Evolutionary conservation across 1,284 basidiomycete genomes (phyloP).

Genomic region (Vanrija pseudolonga): DNA sequence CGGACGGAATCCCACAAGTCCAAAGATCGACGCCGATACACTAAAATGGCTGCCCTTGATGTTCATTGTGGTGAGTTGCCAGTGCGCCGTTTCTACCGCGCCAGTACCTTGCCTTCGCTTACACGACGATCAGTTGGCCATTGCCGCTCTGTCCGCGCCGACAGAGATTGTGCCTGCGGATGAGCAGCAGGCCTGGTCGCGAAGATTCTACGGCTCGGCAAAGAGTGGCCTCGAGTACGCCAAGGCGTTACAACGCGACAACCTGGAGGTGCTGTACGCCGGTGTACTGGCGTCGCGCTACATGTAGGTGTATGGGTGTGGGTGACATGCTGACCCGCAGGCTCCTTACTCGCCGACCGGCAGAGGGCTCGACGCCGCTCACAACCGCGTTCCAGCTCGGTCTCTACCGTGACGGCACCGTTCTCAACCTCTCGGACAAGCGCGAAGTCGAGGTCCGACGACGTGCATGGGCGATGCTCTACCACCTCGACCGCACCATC

Average conservation of each 20-base stretch:
- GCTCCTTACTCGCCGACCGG: constrained; percentile 49
- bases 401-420: constrained; percentile 50
- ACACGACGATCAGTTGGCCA: constrained; percentile 40
- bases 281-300: constrained; percentile 50
- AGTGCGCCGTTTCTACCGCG: too few relatives aligned
- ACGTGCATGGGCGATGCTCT: constrained; percentile 49
- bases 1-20: constrained; percentile 42
- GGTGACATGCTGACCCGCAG: constrained; percentile 18
- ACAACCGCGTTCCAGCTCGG: constrained; percentile 51
- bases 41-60: constrained; percentile 50
- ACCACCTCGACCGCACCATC: constrained; percentile 49
- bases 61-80: constrained; percentile 48
- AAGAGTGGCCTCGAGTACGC: constrained; percentile 49
- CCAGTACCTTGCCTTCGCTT: not conserved
- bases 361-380: constrained; percentile 49
- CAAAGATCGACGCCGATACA: constrained; percentile 46
- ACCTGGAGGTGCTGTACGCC: constrained; percentile 50
- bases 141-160: constrained; percentile 48
- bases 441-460: constrained; percentile 51
- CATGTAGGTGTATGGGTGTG: constrained; percentile 37
- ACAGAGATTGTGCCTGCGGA: constrained; percentile 43
- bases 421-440: constrained; percentile 48
- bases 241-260: constrained; percentile 50
- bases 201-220: constrained; percentile 49
- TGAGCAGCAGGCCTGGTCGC: constrained; percentile 46